Conservation (phyloP, 208 protist species). For the Crithidia sp. region DNA sequence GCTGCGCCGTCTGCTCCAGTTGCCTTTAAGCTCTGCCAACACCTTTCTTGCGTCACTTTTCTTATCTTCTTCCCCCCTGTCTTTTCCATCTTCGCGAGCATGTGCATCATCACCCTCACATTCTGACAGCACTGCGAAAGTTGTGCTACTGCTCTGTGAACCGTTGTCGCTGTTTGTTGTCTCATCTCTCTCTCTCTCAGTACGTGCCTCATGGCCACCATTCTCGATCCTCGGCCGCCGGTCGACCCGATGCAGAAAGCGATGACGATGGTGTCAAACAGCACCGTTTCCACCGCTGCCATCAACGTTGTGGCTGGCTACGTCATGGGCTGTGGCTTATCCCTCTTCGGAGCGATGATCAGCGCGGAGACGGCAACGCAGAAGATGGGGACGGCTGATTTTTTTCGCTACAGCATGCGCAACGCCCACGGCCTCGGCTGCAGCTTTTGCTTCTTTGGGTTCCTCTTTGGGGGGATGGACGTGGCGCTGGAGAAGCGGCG, state of each 20-base stretch:
- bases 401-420: slow-evolving; percentile 81
- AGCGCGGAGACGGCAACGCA: slow-evolving; percentile 84
- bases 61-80: background rate
- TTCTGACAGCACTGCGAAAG: background rate
- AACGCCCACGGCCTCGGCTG: slow-evolving; percentile 62
- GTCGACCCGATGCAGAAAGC: slow-evolving; percentile 70
- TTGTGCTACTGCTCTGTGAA: background rate
- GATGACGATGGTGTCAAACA: slow-evolving; percentile 66
- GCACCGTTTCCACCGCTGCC: slow-evolving; percentile 59
- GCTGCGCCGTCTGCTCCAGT: too few relatives aligned
- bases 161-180: background rate
- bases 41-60: too few relatives aligned
- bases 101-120: background rate
- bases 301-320: slow-evolving; percentile 83
- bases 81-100: background rate
- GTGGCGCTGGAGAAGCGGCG: slow-evolving; percentile 92
- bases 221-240: slow-evolving; percentile 70
- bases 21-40: too few relatives aligned
- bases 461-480: slow-evolving; percentile 90
- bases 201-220: slow-evolving; percentile 38
- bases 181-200: background rate
- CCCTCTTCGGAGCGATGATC: slow-evolving; percentile 90
- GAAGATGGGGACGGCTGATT: slow-evolving; percentile 89
- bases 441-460: slow-evolving; percentile 89
- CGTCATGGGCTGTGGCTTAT: slow-evolving; percentile 89